These are phyloP conservation scores for Nannizziopsis arthrosporioides DNA, from an alignment of 2,329 filamentous ascomycete genomes.

Conservation along the genomic window DNA sequence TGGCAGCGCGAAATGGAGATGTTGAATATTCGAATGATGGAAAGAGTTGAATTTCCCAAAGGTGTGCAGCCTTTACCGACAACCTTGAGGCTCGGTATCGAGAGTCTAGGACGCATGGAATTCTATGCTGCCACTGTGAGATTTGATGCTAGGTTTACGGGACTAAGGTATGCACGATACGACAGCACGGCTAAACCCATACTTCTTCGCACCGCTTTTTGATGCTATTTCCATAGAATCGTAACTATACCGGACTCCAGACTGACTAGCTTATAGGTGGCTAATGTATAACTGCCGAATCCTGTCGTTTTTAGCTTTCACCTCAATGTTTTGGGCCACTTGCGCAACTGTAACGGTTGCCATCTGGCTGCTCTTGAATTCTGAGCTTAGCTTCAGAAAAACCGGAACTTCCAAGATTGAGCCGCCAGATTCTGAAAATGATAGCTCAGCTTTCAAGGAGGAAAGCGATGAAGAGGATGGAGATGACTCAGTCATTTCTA, in stretches of 20 bases:
- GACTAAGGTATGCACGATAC: slow-evolving; percentile 50
- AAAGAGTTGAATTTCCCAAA: slow-evolving; percentile 54
- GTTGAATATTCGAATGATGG: slow-evolving; percentile 59
- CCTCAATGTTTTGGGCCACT: slow-evolving; percentile 60
- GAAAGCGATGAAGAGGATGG: slow-evolving; percentile 11
- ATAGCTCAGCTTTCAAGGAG: slow-evolving; percentile 8
- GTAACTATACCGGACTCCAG: background rate
- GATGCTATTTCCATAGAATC: background rate
- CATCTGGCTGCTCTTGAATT: slow-evolving; percentile 50
- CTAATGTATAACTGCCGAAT: slow-evolving; percentile 77
- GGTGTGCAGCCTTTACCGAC: slow-evolving; percentile 44
- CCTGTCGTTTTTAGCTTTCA: slow-evolving; percentile 56
- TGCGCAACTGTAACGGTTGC: slow-evolving; percentile 57
- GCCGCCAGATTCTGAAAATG: slow-evolving; percentile 13
- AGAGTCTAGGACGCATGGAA: slow-evolving; percentile 58
- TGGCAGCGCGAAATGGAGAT: slow-evolving; percentile 52
- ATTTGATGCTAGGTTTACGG: slow-evolving; percentile 63
- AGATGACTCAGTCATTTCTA: slow-evolving; percentile 12
- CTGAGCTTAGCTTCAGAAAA: slow-evolving; percentile 25
- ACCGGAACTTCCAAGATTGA: slow-evolving; percentile 9
- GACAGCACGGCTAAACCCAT: too few relatives aligned
- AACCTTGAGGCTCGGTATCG: slow-evolving; percentile 52
- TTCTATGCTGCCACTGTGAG: slow-evolving; percentile 59
- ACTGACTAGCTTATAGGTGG: slow-evolving; percentile 42
- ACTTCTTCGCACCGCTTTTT: background rate